Evolutionary conservation across 2,329 filamentous ascomycete species (phyloP).

Genomic region (Cladosporium sp.): DNA sequence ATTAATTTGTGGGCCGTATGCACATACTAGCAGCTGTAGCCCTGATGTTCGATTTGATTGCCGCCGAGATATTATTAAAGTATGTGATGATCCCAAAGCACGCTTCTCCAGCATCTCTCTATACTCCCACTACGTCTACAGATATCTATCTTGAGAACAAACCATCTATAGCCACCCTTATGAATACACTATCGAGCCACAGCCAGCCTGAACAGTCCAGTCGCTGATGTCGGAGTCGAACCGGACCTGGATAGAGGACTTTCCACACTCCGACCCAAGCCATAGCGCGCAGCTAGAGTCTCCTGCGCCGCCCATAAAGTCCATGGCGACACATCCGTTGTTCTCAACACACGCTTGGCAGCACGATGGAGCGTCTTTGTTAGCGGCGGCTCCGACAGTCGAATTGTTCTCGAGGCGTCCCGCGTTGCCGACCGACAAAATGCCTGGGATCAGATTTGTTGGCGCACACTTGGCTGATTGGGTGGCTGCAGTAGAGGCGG

Average conservation of each 20-base stretch:
- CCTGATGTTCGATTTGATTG: too few species aligned
- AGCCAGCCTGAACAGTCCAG: not conserved
- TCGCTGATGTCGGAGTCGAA: not conserved
- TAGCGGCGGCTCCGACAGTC: not conserved
- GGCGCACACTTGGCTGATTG: conserved; percentile 1
- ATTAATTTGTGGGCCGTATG: too few species aligned
- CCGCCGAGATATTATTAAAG: too few species aligned
- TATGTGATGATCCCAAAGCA: too few species aligned
- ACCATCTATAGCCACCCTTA: too few species aligned
- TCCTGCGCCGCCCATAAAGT: not conserved
- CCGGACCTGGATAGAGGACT: not conserved
- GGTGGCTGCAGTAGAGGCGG: too few species aligned
- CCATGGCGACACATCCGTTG: not conserved
- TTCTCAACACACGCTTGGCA: not conserved
- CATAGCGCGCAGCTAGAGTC: not conserved
- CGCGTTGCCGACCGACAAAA: too few species aligned
- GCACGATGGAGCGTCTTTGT: not conserved
- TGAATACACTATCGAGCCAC: not conserved
- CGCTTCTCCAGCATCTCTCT: too few species aligned
- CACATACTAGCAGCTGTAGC: too few species aligned
- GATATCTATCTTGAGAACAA: too few species aligned
- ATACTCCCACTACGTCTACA: too few species aligned
- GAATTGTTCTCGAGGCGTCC: not conserved
- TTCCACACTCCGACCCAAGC: not conserved
- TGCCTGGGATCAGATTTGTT: not conserved